Conservation (phyloP, 345 rosid genomes). For the Brassica juncea region DNA sequence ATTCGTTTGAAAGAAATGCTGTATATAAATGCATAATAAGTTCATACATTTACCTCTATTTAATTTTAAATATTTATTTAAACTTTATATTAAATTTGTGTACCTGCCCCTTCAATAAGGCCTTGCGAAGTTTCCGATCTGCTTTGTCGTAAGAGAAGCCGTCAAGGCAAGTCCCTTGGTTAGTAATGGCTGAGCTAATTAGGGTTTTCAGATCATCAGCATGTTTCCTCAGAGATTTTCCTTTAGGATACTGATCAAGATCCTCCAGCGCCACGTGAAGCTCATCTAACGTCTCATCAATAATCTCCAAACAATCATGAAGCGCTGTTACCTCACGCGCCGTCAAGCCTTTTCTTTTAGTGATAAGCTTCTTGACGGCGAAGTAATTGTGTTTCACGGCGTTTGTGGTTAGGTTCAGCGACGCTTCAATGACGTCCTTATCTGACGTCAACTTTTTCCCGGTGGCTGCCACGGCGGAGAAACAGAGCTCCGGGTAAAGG, state of each 20-base stretch:
- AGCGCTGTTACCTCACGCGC: constrained; percentile 65
- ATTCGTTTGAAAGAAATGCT: background rate
- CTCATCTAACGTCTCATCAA: constrained; percentile 79
- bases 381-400: constrained; percentile 44
- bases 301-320: constrained; percentile 77
- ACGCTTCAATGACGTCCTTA: constrained; percentile 48
- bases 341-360: constrained; percentile 41
- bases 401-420: constrained; percentile 41
- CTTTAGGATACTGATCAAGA: constrained; percentile 55
- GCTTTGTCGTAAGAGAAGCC: constrained; percentile 69
- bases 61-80: background rate
- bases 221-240: constrained; percentile 56
- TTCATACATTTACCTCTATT: background rate
- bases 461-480: constrained; percentile 48
- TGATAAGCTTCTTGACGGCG: constrained; percentile 36
- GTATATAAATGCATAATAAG: background rate
- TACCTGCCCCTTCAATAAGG: constrained; percentile 46
- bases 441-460: constrained; percentile 30
- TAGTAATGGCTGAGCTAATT: constrained; percentile 87
- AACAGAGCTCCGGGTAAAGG: constrained; percentile 59
- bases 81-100: background rate
- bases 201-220: constrained; percentile 79
- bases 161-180: constrained; percentile 76
- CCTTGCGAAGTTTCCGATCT: constrained; percentile 51
- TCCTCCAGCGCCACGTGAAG: constrained; percentile 54